A percentile compares a stretch with the other conserved stretches of the same genome.
phyloP scores from a whole-genome alignment of 2,329 filamentous ascomycete species.

The Fusarium duplospermum region DNA sequence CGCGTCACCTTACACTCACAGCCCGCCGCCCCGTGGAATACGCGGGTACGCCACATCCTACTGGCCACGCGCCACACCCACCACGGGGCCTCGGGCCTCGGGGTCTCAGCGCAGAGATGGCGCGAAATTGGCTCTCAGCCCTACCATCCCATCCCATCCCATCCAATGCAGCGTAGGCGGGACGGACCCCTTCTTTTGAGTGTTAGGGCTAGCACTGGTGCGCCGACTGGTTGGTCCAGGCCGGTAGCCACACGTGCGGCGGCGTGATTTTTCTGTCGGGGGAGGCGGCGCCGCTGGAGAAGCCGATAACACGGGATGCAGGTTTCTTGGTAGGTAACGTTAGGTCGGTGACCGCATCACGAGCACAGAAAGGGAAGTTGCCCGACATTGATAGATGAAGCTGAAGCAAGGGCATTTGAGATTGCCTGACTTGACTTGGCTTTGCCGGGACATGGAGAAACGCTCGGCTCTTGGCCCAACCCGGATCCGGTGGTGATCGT shows the following conservation, averaged over 20 bases:
- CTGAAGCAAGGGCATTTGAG: slow-evolving; percentile 6
- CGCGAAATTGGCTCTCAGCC: slow-evolving; percentile 3
- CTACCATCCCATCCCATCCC: slow-evolving; percentile 2
- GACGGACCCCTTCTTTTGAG: slow-evolving; percentile 1
- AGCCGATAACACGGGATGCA: neutral
- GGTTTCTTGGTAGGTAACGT: neutral
- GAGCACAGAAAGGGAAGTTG: neutral
- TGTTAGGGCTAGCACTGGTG: slow-evolving; percentile 3
- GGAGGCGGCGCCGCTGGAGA: neutral
- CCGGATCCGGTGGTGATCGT: slow-evolving; percentile 21
- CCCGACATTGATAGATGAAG: neutral
- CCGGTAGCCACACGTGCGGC: neutral
- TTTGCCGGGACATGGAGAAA: slow-evolving; percentile 34
- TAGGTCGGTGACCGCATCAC: neutral
- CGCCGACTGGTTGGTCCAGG: neutral
- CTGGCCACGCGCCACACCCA: neutral
- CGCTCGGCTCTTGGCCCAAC: slow-evolving; percentile 14
- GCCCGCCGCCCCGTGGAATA: neutral
- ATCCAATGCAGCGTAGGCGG: neutral
- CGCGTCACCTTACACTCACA: neutral
- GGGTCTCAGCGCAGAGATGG: neutral
- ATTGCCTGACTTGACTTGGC: slow-evolving; percentile 12
- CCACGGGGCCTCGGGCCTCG: slow-evolving; percentile 2
- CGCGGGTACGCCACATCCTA: neutral
- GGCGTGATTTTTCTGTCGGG: neutral